These are phyloP conservation scores for Nigrograna mackinnonii DNA, from an alignment of 2,329 filamentous ascomycete species.

Conservation along the genomic window DNA sequence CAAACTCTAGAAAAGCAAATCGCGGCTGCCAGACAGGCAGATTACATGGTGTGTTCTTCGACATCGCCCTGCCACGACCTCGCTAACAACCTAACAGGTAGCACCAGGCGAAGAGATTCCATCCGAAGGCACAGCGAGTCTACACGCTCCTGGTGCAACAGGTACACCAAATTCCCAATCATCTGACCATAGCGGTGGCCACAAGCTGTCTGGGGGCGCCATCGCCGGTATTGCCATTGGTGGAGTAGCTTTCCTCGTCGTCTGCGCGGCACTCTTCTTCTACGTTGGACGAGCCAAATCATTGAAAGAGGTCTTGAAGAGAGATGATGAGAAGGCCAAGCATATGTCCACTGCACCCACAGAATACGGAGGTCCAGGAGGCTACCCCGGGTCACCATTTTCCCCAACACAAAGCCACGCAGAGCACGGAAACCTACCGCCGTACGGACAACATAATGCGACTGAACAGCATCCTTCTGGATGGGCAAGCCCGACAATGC, in stretches of 20 bases:
- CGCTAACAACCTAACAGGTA: no score
- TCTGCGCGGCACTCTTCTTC: slow-evolving; percentile 66
- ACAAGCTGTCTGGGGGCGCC: slow-evolving; percentile 40
- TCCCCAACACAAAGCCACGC: slow-evolving; percentile 10
- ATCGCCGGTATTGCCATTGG: slow-evolving; percentile 64
- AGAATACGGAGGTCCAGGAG: neutral
- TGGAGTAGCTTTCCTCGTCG: slow-evolving; percentile 63
- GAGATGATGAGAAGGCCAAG: slow-evolving; percentile 16
- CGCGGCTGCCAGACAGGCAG: slow-evolving; percentile 21
- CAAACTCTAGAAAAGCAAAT: slow-evolving; percentile 33
- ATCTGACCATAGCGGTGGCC: neutral
- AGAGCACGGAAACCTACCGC: slow-evolving; percentile 18
- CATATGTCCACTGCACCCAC: slow-evolving; percentile 2
- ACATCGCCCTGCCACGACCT: no score
- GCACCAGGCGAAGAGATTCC: slow-evolving; percentile 46
- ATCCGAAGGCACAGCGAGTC: slow-evolving; percentile 30
- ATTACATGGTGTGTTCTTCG: slow-evolving; percentile 35
- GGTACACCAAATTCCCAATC: slow-evolving; percentile 6
- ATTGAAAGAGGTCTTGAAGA: slow-evolving; percentile 29
- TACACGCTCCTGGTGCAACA: slow-evolving; percentile 9
- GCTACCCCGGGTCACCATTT: slow-evolving; percentile 7
- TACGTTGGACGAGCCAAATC: slow-evolving; percentile 56
- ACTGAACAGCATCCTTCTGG: slow-evolving; percentile 24
- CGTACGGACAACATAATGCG: slow-evolving; percentile 27
- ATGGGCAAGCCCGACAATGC: slow-evolving; percentile 19